A percentile compares a stretch with the other conserved stretches of the same genome.
Evolutionary conservation across 2,329 filamentous ascomycete genomes (phyloP).

Genomic region (Talaromyces atroroseus): DNA sequence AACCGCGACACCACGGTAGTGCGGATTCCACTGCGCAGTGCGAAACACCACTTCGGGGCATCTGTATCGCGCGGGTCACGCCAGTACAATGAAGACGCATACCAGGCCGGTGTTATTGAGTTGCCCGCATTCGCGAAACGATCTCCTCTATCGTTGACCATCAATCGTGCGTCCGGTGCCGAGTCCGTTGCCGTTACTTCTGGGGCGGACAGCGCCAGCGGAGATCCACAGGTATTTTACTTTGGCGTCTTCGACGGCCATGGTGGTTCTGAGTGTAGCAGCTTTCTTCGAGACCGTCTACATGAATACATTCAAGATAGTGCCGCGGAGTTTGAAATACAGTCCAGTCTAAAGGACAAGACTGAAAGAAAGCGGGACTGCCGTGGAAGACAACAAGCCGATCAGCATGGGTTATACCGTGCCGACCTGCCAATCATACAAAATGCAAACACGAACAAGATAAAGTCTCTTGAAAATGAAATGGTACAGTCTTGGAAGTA

Average conservation of each 20-base stretch:
- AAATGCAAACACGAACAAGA: conserved; percentile 54
- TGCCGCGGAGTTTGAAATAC: conserved; percentile 67
- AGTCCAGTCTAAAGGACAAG: conserved; percentile 61
- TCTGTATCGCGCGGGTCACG: conserved; percentile 73
- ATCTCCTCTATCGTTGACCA: conserved; percentile 60
- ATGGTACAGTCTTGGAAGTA: conserved; percentile 74
- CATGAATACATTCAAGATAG: conserved; percentile 86
- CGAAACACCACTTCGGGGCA: conserved; percentile 93
- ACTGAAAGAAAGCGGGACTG: conserved; percentile 16
- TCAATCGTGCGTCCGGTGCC: conserved; percentile 23
- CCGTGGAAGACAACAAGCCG: conserved; percentile 3
- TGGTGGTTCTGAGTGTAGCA: conserved; percentile 81
- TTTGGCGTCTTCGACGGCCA: conserved; percentile 97
- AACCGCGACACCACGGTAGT: conserved; percentile 81
- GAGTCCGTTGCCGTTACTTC: conserved; percentile 22
- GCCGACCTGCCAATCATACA: conserved; percentile 43
- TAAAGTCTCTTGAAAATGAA: conserved; percentile 62
- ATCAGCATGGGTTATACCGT: conserved; percentile 6
- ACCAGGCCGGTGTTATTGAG: conserved; percentile 89
- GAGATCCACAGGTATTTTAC: conserved; percentile 95
- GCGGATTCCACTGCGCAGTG: conserved; percentile 84
- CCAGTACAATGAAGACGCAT: conserved; percentile 86
- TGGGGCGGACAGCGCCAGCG: conserved; percentile 66
- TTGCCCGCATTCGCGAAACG: conserved; percentile 88
- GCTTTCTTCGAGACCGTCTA: conserved; percentile 75